Evolutionary conservation across 2,329 filamentous ascomycete species (phyloP).

Genomic region (Magnaporthiopsis poae): DNA sequence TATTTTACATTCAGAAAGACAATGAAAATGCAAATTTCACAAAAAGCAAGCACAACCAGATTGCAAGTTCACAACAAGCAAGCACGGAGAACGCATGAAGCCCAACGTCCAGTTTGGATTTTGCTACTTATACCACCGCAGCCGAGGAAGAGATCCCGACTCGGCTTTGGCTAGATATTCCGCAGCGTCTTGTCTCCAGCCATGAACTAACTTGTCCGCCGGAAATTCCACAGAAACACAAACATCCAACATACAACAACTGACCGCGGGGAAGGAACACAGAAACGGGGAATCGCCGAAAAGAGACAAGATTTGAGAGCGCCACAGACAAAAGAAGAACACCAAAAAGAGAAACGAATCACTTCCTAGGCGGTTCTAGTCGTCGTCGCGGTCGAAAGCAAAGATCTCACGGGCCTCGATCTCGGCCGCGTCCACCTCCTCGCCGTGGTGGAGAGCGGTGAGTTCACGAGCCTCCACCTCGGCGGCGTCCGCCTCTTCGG

Average conservation of each 20-base stretch:
- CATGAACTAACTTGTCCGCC: not conserved
- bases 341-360: too few relatives aligned
- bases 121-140: not conserved
- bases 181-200: not conserved
- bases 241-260: not conserved
- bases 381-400: not conserved
- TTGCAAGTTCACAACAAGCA: not conserved
- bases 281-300: not conserved
- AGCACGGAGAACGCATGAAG: not conserved
- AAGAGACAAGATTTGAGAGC: not conserved
- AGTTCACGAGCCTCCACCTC: too few relatives aligned
- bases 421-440: too few relatives aligned
- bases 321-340: not conserved
- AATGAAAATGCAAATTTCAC: too few relatives aligned
- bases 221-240: not conserved
- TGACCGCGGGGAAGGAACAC: not conserved
- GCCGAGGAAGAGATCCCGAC: not conserved
- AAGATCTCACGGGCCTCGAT: conserved; percentile 1
- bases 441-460: too few relatives aligned
- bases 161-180: not conserved
- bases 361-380: too few relatives aligned
- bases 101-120: not conserved
- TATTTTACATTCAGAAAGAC: too few relatives aligned
- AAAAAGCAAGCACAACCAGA: not conserved
- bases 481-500: too few relatives aligned